A percentile compares a stretch with the other conserved stretches of the same genome.
Evolutionary conservation across 192 early-diverging fungal genomes (phyloP).

Genomic region (Hyaloraphidium curvatum): DNA sequence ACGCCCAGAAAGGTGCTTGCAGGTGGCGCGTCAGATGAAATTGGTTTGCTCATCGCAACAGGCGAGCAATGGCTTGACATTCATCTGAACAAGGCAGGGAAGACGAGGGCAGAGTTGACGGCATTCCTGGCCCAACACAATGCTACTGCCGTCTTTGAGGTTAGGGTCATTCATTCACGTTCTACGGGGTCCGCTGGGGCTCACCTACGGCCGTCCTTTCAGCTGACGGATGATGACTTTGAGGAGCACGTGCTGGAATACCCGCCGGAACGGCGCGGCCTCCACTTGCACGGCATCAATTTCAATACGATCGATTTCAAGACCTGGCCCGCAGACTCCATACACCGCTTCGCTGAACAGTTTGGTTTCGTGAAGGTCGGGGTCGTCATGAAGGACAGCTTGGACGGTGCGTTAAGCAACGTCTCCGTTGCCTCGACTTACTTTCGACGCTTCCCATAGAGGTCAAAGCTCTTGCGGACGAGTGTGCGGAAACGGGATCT

Average conservation of each 20-base stretch:
- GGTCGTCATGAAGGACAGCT: constrained; percentile 27
- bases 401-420: constrained; percentile 19
- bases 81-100: constrained; percentile 36
- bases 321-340: constrained; percentile 42
- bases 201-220: constrained; percentile 6
- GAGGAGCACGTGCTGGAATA: constrained; percentile 90
- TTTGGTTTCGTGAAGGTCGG: constrained; percentile 54
- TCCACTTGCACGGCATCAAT: constrained; percentile 86
- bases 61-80: constrained; percentile 49
- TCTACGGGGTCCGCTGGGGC: too few relatives aligned
- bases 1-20: background rate
- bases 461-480: constrained; percentile 44
- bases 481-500: constrained; percentile 37
- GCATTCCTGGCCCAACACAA: constrained; percentile 48
- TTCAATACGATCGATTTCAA: constrained; percentile 49
- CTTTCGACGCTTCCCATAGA: constrained; percentile 13
- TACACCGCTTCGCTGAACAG: constrained; percentile 36
- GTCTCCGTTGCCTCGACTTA: background rate
- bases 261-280: constrained; percentile 45
- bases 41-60: constrained; percentile 4
- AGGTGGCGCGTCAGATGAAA: background rate
- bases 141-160: constrained; percentile 68
- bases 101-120: constrained; percentile 43
- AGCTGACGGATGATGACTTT: constrained; percentile 88
- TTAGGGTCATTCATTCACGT: constrained; percentile 13